Evolutionary conservation across 1,284 basidiomycete species (phyloP), one percentile per base, ranked within the genome.

Genomic region (Xerocomus minutiporus): DNA sequence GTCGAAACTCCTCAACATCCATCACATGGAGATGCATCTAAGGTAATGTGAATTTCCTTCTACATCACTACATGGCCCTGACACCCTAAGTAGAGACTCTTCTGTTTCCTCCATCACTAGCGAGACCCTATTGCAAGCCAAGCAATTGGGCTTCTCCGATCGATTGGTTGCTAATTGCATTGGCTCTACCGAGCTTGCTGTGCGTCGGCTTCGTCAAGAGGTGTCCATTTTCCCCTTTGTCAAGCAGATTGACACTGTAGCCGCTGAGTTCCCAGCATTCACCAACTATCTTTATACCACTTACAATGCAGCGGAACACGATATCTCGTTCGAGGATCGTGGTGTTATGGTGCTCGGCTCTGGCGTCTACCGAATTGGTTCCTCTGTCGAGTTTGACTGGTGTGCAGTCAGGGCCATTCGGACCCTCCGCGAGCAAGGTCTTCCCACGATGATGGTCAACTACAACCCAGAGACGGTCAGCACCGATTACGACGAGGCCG

Each of bases 361-460:
- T 26, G 96, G 96, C 62, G 96, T 98, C 15, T 99, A 99, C 75
- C 88, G 97, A 53, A 99, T 99, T 63, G 96, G 97, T 34, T 97
- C 94, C 1, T 97, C 94, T 2, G 97, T 99, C 71, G 97, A 99
- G 74, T 99, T 99, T 73, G 96, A 99, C 71, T 99, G 96, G 97
- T 99, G 96, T 73, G 96, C 96, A 17, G 97, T 99, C 48, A 88
- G 95, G 48, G 93, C 95, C 28, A 97, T 98, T 71, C 80, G 96
- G 59, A 98, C 96, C 1, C 79, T 99, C 40, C 91, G 96, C 54
- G 89, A 96, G 42, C 87, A 91, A 66, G 94, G 94, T n/a, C 78
- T 93, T 58, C 93, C 93, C 66, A 98, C 97, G 8, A 85, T 98
- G 74, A 99, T 98, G 97, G 91, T 99, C 75, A 99, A 98, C 77